Base-by-base conservation (phyloP, 306 rosid genomes). In the Dryas alaskensis region DNA sequence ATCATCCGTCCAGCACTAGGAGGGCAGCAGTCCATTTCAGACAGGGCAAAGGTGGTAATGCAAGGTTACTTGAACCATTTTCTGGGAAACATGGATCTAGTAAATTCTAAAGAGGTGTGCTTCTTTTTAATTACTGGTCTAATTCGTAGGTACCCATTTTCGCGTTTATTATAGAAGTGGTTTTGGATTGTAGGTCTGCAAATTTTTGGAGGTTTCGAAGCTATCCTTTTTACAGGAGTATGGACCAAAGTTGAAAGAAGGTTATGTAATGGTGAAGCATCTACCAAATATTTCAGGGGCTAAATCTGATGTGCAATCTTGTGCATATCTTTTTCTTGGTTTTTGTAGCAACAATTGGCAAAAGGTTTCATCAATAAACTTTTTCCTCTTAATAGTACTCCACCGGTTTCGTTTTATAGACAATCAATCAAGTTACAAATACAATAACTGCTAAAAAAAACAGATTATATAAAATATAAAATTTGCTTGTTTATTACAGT, bases 61-160 rank as follows among this genome's bases (percentile, higher is more conserved):
- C 96, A 91, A 83, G 86, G 86, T 19, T 93, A 93, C 80, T 76
- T 93, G 86, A 87, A 88, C 82, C 98, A 82, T 50, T 93, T 91
- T 71, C 67, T 91, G 25, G 97, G 96, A 81, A 91, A 85, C 83
- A 76, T 85, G 84, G 94, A 93, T 76, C 85, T 91, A 67, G 92
- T 91, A 67, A 93, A 93, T 84, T 91, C 97, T 76, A 85, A 79
- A 80, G 98, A 93, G 96, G 98, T 89, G 72, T 84, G 74, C 70
- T 60, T 4, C 19, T 7, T 57, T 44, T 71, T 7, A 8, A 25
- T 14, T 57, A 31, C 42, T 43, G 43, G 14, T 71, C 54, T 58
- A 10, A 44, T 44, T 45, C 4, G 10, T 25, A 11, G 65, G 48
- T 57, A 44, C 27, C 58, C 66, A 25, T 44, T 22, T 44, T 44